Evolutionary conservation across 2,329 filamentous ascomycete genomes (phyloP), one percentile per base, ranked within the genome.

Genomic region (Phialophora macrospora): DNA sequence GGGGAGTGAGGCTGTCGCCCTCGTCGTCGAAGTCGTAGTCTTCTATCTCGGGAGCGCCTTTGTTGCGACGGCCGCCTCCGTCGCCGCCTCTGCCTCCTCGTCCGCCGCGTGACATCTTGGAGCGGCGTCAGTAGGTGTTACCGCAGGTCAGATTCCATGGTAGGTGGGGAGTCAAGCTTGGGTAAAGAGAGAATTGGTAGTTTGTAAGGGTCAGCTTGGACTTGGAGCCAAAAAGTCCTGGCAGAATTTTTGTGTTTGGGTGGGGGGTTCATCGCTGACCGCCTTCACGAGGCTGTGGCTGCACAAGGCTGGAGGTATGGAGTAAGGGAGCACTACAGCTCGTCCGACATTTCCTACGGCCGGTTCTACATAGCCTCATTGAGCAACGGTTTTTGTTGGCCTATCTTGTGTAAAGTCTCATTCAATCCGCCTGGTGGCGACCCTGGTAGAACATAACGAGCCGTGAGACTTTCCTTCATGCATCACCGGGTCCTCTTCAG

Each of bases 11-110:
- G 28, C 65, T 65, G 62, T 80, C 79, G 7, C 78, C 77, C 62
- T 79, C 79, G 22, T 67, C 67, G 63, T 80, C 79, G 6, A 78
- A 76, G 63, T 79, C 79, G 44, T 74, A 79, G 69, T 80, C 80
- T 68, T 80, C 80, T 67, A 75, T 77, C 62, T 78, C 74, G 6
- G 75, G 73, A n/a, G 58, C 34, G 20, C 46, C 46, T 60, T 60
- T 51, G 30, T 46, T 44, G 30, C 56, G 41, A 34, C 56, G 38
- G 30, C 56, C 56, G 20, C 58, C 20, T 56, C 73, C 75, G 54
- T 71, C 70, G 46, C 75, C 70, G 26, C 77, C 73, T 66, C 72
- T 70, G 22, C 77, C 73, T 66, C 72, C 65, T 26, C 60, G 34
- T 55, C 73, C 72, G 52, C 73, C 73, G 55, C 74, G 69, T 44